These are phyloP conservation scores for Anethum foeniculum DNA, from an alignment of 140 eudicot genomes.

Conservation along the genomic window DNA sequence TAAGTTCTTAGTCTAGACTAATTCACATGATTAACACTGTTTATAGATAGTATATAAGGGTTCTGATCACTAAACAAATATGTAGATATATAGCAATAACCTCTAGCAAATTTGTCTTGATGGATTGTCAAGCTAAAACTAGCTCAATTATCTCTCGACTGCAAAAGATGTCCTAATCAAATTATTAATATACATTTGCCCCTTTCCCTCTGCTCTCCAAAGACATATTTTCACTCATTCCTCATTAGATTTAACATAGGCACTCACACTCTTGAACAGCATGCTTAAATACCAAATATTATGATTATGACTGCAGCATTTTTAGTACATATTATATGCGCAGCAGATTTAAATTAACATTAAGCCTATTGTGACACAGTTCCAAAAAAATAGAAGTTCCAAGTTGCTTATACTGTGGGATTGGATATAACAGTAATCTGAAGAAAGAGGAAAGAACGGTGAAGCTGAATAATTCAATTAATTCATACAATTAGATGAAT, in stretches of 20 bases:
- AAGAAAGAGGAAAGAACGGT: not conserved
- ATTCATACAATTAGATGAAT: not conserved
- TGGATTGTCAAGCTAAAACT: not conserved
- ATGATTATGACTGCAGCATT: not conserved
- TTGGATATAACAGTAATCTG: not conserved
- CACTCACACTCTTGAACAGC: not conserved
- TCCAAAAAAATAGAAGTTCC: not conserved
- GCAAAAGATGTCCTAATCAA: not conserved
- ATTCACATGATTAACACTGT: not conserved
- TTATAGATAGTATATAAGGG: not conserved
- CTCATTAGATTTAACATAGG: not conserved
- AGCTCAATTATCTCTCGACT: not conserved
- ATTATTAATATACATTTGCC: not conserved
- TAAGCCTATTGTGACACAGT: not conserved
- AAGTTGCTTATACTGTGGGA: not conserved
- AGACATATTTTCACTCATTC: not conserved
- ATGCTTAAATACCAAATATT: not conserved
- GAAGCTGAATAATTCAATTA: not conserved
- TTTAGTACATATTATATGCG: not conserved
- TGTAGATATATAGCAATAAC: not conserved
- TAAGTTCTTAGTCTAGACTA: not conserved
- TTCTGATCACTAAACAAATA: not conserved
- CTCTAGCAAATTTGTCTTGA: not conserved
- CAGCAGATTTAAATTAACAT: not conserved
- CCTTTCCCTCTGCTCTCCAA: not conserved